Conservation (phyloP, 2,329 filamentous ascomycete species). For the Nemania diffusa region DNA sequence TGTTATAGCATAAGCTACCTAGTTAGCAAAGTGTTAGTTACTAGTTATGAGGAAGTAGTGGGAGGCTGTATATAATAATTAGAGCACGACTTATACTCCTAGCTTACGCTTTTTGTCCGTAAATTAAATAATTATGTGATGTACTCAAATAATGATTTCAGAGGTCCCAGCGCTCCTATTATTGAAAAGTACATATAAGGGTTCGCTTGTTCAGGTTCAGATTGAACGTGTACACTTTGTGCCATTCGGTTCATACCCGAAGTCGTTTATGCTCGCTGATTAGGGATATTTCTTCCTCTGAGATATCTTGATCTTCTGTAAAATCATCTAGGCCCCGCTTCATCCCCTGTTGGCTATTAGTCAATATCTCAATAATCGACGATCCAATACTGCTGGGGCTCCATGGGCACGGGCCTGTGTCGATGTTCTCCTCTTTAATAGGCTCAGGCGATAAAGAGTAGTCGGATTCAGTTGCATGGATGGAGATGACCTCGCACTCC, state of each 20-base stretch:
- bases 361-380: constrained; percentile 10
- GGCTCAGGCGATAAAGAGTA: constrained; percentile 14
- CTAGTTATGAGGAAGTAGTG: too few species aligned
- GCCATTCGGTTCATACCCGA: background rate
- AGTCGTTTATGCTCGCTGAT: constrained; percentile 15
- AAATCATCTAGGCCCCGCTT: constrained; percentile 19
- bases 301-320: background rate
- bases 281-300: background rate
- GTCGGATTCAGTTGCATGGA: constrained; percentile 29
- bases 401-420: constrained; percentile 11
- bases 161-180: background rate
- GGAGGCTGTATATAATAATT: too few species aligned
- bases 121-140: too few species aligned
- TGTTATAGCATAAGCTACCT: background rate
- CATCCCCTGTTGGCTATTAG: background rate
- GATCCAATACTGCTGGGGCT: constrained; percentile 17
- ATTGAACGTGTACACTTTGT: background rate
- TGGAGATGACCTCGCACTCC: constrained; percentile 25
- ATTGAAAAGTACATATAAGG: background rate
- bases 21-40: background rate
- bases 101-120: background rate
- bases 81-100: background rate
- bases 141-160: background rate
- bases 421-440: constrained; percentile 10
- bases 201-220: background rate